Base-by-base conservation (phyloP, 768 basidiomycete genomes). In the Punctularia strigosozonata region DNA sequence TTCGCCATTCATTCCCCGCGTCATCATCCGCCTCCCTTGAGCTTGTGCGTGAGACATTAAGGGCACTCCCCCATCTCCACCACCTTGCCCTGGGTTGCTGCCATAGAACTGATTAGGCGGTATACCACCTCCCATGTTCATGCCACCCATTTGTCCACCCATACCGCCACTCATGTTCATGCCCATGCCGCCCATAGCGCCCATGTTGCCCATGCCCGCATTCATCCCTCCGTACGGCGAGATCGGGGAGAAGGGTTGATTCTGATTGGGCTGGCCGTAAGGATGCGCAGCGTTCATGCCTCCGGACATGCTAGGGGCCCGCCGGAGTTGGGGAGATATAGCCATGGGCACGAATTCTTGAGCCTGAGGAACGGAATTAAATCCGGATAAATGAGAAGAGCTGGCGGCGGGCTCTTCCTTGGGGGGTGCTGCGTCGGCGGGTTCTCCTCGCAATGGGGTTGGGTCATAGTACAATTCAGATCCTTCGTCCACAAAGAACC, bases 391-490 rank as follows among this genome's bases (percentile, higher is more conserved):
- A n/a, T n/a, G n/a, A n/a, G n/a, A n/a, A n/a, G n/a, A 5, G 46
- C 47, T 23, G 55, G 50, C 25, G 26, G 39, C 23, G 50, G 47
- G 14, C 46, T 61, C 54, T 20, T 51, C 60, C 21, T 61, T 52
- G 31, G 45, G 46, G 2, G 53, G 49, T 28, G 54, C 51, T 30
- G 58, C 56, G 32, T 46, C 53, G 41, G 69, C 71, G 30, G 73
- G 55, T 20, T 69, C 62, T 44, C 78, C 68, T 12, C 68, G 59
- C 5, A 86, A 68, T 4, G 63, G 65, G 8, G 75, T 71, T 10
- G 84, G 68, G 54, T 88, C 71, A 38, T 80, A 88, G 53, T 82
- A 85, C 14, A 88, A 60, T 15, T 76, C 69, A 3, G 84, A 84
- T 42, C 69, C 64, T 53, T 73, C 63, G 50, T 88, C 85, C 2